A percentile compares a stretch with the other conserved stretches of the same genome.
Evolutionary conservation across 176 grass and related monocot species (phyloP).

Genomic region (Thalia dealbata): DNA sequence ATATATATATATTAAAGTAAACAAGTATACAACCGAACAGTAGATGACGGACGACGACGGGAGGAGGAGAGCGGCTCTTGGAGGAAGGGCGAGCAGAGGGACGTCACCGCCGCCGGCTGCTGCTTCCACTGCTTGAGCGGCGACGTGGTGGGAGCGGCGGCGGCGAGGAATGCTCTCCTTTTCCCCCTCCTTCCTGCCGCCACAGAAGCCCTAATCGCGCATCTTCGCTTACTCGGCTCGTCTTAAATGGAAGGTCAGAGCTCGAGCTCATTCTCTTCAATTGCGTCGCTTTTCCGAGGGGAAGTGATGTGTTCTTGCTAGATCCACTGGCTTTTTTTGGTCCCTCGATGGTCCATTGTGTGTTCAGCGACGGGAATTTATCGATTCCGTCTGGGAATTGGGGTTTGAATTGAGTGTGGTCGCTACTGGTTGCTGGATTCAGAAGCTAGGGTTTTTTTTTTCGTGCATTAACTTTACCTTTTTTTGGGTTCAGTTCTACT

Average conservation of each 20-base stretch:
- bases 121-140: not conserved
- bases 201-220: not conserved
- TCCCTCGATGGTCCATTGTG: not conserved
- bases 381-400: not conserved
- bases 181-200: not conserved
- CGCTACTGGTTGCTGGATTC: not conserved
- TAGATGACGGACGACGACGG: not conserved
- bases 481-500: too few relatives aligned
- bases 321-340: not conserved
- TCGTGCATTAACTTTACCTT: not conserved
- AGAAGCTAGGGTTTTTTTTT: slow-evolving; percentile 8
- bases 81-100: not conserved
- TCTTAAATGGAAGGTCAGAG: not conserved
- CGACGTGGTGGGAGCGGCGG: not conserved
- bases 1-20: too few relatives aligned
- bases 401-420: not conserved
- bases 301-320: not conserved
- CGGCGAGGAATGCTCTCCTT: slow-evolving; percentile 1
- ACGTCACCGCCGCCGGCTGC: not conserved
- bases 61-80: not conserved
- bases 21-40: not conserved
- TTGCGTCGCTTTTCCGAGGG: not conserved
- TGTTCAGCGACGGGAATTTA: not conserved
- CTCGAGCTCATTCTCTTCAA: not conserved
- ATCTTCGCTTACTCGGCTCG: not conserved